A percentile compares a stretch with the other conserved stretches of the same genome.
phyloP scores from a whole-genome alignment of 768 basidiomycete species.

The Russula foetens region DNA sequence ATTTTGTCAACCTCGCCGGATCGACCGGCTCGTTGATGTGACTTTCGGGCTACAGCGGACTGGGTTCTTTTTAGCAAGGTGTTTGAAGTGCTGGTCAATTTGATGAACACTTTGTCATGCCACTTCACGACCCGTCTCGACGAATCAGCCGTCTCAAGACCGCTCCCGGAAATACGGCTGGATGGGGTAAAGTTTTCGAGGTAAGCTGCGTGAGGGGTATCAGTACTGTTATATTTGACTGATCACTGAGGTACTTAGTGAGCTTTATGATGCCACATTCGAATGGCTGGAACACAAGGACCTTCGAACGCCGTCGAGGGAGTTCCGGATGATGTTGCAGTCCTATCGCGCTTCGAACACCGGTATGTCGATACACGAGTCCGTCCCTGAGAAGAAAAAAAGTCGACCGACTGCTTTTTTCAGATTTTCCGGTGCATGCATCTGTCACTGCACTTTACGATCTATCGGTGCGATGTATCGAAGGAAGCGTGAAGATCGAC shows the following conservation, averaged over 20 bases:
- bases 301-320: conserved; percentile 9
- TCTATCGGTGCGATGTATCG: conserved; percentile 11
- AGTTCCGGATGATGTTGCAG: conserved; percentile 6
- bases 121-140: conserved; percentile 28
- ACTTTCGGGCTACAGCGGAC: conserved; percentile 33
- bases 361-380: not conserved
- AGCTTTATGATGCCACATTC: conserved; percentile 9
- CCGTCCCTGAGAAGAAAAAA: not conserved
- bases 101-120: conserved; percentile 35
- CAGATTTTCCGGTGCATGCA: conserved; percentile 15
- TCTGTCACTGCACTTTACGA: conserved; percentile 15
- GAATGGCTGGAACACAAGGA: conserved; percentile 14
- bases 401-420: not conserved
- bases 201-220: not conserved
- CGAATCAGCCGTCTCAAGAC: conserved; percentile 15
- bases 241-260: not conserved
- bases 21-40: not conserved
- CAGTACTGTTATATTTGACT: not conserved
- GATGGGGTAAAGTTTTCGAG: conserved; percentile 8
- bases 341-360: conserved; percentile 8
- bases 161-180: conserved; percentile 13
- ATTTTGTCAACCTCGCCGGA: not conserved
- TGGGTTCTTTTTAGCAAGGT: conserved; percentile 47
- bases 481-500: conserved; percentile 11
- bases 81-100: conserved; percentile 32